Percentiles rank a stretch among this genome's conserved stretches.
Conservation (phyloP, 2,329 filamentous ascomycete genomes). For the Sporothrix mexicana region DNA sequence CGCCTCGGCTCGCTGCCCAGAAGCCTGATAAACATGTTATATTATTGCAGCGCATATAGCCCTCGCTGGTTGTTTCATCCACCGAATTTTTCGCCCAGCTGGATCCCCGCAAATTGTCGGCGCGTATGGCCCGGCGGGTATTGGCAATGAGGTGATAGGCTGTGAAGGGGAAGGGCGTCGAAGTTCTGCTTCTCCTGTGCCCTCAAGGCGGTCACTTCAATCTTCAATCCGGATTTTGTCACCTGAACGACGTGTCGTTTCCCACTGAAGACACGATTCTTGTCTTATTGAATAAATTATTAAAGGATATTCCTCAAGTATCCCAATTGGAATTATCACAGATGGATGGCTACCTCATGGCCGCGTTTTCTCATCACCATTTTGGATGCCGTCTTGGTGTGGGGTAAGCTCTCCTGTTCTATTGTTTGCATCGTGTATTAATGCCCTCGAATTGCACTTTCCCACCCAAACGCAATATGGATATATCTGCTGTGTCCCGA, state of each 20-base stretch:
- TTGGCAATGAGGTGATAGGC: conserved; percentile 1
- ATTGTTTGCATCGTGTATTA: conserved; percentile 6
- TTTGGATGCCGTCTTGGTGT: not conserved
- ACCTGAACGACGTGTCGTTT: too few relatives aligned
- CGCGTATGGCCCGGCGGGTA: conserved; percentile 29
- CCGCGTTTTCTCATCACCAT: not conserved
- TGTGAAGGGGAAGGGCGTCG: not conserved
- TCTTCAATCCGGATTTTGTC: too few relatives aligned
- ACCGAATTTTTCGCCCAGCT: not conserved
- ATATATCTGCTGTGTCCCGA: conserved; percentile 25
- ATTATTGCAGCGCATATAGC: not conserved
- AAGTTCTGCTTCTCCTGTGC: too few relatives aligned
- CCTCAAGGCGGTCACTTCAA: too few relatives aligned
- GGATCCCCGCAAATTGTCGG: conserved; percentile 18
- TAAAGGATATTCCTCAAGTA: too few relatives aligned
- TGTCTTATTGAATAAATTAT: too few relatives aligned
- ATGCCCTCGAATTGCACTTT: not conserved
- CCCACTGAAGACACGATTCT: too few relatives aligned
- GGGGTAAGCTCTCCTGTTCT: not conserved
- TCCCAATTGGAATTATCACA: too few relatives aligned
- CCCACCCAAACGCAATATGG: conserved; percentile 23
- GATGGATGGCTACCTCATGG: not conserved
- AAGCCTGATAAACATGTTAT: not conserved
- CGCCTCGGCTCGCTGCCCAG: conserved; percentile 10
- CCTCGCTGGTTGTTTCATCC: not conserved